phyloP scores from a whole-genome alignment of 2,329 filamentous ascomycete genomes.

The Berkeleyomyces basicola region DNA sequence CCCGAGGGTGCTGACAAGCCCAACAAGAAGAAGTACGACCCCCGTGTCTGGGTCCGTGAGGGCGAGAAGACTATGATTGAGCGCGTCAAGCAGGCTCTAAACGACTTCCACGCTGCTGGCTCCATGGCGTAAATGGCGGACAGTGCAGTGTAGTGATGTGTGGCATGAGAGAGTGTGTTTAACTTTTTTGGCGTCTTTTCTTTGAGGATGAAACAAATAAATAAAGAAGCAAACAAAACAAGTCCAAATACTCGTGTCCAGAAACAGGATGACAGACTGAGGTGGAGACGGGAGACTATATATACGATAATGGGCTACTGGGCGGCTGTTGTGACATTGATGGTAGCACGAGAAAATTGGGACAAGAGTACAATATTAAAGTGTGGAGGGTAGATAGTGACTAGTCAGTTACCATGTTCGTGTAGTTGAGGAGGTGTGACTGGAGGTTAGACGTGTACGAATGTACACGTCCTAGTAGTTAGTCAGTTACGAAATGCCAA shows the following conservation, averaged over 20 bases:
- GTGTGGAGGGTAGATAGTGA: no score
- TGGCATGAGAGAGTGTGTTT: background rate
- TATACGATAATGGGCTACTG: background rate
- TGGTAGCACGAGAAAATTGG: no score
- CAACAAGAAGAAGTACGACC: slow-evolving; percentile 82
- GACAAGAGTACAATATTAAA: no score
- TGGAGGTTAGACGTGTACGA: no score
- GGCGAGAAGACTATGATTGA: slow-evolving; percentile 92
- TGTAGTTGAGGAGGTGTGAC: no score
- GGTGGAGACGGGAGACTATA: background rate
- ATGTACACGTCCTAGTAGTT: no score
- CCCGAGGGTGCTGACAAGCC: slow-evolving; percentile 93
- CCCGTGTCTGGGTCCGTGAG: slow-evolving; percentile 87
- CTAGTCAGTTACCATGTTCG: no score
- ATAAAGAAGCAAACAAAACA: background rate
- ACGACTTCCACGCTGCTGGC: slow-evolving; percentile 68
- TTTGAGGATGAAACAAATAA: background rate
- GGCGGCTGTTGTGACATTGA: no score
- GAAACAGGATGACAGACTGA: background rate
- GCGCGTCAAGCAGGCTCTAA: slow-evolving; percentile 64
- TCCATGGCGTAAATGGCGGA: slow-evolving; percentile 7
- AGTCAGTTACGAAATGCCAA: no score
- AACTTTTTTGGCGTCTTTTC: background rate
- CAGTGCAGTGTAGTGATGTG: no score
- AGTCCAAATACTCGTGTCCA: background rate